phyloP scores from a whole-genome alignment of 2,329 filamentous ascomycete genomes.

The Cordyceps tenuipes region DNA sequence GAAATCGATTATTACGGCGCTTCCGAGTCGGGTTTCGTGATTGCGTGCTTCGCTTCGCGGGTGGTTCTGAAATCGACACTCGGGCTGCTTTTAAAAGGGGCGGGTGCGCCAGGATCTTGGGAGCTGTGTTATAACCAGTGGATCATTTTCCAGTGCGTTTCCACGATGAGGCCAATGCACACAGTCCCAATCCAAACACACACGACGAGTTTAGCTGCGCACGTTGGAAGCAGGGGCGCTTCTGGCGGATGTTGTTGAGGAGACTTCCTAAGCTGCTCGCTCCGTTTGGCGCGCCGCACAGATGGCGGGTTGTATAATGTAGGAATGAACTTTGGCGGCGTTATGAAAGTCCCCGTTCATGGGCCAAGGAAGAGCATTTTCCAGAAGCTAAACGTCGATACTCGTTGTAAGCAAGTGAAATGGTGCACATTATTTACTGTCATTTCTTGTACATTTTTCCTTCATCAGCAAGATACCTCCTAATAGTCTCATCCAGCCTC shows the following conservation, averaged over 20 bases:
- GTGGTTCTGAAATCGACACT: background rate
- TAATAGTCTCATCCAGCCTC: background rate
- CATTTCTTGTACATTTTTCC: background rate
- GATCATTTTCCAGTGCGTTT: background rate
- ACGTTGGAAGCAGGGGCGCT: background rate
- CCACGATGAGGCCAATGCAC: background rate
- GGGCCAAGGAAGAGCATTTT: background rate
- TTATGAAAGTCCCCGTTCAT: background rate
- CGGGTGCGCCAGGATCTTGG: conserved; percentile 1
- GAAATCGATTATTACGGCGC: background rate
- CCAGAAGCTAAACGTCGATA: background rate
- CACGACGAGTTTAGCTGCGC: background rate
- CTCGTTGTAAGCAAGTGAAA: background rate
- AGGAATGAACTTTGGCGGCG: background rate
- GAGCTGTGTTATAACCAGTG: conserved; percentile 1
- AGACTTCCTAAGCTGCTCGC: background rate
- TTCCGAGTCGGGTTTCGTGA: background rate
- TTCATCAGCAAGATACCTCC: background rate
- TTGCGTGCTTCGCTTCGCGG: background rate
- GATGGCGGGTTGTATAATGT: background rate
- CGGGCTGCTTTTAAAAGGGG: background rate
- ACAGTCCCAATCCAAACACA: background rate
- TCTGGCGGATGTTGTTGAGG: background rate
- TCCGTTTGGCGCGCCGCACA: background rate
- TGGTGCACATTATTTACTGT: background rate